Base-by-base conservation (phyloP, 2,329 filamentous ascomycete species). In the Aureobasidium sp. region DNA sequence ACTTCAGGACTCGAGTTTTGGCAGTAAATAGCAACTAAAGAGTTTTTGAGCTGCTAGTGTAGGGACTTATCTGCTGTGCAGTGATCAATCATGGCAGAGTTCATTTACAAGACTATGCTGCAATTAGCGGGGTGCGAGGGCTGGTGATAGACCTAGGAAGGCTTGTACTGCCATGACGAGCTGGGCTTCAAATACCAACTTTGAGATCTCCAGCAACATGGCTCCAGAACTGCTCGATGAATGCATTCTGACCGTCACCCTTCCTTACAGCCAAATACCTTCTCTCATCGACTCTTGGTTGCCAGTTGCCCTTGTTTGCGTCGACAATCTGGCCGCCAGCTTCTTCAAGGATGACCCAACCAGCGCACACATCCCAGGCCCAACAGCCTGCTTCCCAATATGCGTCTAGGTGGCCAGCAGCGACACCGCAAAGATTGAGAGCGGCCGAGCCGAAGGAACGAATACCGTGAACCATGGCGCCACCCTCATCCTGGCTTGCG, bases 311-410 rank as follows among this genome's bases (percentile, higher is more conserved):
- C 0, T 85, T 82, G 65, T 90, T 90, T 4, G 82, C 85, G 64
- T 84, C 78, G 6, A 78, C 85, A 73, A 91, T 80, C 48, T 80
- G 72, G 0, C 87, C 87, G 0, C 87, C 88, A 0, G 86, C 85
- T 72, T 91, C 87, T 25, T 73, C 71, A 22, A 91, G 71, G 56
- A 91, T 84, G 55, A 84, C 81, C 87, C 86, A 90, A 0, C 83
- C 87, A 4, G 88, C 88, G 64, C 85, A 88, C 2, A 91, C 87
- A 66, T 91, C 87, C 87, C 87, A 91, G 1, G 86, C 85, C 79
- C 86, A 91, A 68, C 85, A 89, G 0, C 88, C 87, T 32, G 84
- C 86, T 70, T 91, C 87, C 87, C 87, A 91, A 66, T 88, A 91
- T 19, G 81, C 62, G 65, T 91, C 87, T 22, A 88, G 61, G 66